These are phyloP conservation scores for Paraleonurus japonicus DNA, from an alignment of 257 asterid genomes.

Conservation along the genomic window DNA sequence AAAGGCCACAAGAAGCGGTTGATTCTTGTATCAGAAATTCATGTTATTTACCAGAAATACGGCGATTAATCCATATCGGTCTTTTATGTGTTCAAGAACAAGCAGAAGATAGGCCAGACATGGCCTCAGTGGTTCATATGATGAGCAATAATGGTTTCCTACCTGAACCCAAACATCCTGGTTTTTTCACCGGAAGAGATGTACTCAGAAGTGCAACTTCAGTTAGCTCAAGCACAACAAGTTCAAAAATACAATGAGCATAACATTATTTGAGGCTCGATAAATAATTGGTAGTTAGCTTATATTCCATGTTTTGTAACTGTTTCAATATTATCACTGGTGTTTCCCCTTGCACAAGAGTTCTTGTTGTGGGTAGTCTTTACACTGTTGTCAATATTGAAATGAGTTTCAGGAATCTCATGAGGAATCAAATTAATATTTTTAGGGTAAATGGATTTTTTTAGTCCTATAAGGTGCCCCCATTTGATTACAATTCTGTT, in stretches of 20 bases:
- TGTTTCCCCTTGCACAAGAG: no score
- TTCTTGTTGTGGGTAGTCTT: no score
- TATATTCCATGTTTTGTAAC: no score
- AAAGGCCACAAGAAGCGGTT: constrained; percentile 21
- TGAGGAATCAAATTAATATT: no score
- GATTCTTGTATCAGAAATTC: constrained; percentile 12
- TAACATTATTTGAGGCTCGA: background rate
- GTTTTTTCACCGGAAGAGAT: background rate
- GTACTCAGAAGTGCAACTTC: background rate
- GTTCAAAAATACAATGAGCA: background rate
- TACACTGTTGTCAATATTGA: no score
- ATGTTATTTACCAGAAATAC: background rate
- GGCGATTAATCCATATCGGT: constrained; percentile 9
- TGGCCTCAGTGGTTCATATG: constrained; percentile 32
- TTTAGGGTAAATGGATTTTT: no score
- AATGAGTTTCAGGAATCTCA: no score
- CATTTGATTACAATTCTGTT: no score
- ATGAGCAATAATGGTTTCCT: constrained; percentile 25
- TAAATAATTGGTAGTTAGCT: background rate
- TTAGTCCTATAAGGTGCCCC: no score
- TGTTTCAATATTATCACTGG: no score
- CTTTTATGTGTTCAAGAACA: constrained; percentile 34
- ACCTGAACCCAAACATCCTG: constrained; percentile 16
- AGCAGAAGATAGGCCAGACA: constrained; percentile 23
- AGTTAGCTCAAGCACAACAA: background rate